A percentile compares a stretch with the other conserved stretches of the same genome.
Conservation (phyloP, 768 basidiomycete genomes). For the Mycena floridula region DNA sequence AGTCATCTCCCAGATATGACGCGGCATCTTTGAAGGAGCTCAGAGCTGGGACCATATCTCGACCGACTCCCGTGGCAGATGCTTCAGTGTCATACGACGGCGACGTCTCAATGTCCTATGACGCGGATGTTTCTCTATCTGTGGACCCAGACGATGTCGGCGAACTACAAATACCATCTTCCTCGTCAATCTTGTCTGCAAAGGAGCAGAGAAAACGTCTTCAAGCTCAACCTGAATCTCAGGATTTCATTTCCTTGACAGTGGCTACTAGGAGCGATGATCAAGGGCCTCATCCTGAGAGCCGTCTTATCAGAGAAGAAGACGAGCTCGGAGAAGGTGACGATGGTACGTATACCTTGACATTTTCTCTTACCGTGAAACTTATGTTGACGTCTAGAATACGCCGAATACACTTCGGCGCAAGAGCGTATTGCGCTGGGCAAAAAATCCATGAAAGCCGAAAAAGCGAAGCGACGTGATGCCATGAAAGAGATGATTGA, state of each 20-base stretch:
- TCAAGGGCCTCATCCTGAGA: conserved; percentile 79
- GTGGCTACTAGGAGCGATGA: conserved; percentile 51
- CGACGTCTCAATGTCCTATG: conserved; percentile 45
- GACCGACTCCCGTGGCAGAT: conserved; percentile 30
- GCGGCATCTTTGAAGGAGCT: conserved; percentile 69
- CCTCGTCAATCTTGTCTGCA: conserved; percentile 64
- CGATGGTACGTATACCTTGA: conserved; percentile 58
- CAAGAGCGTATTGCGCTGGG: conserved; percentile 83
- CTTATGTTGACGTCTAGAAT: conserved; percentile 41
- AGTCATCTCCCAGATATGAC: conserved; percentile 60
- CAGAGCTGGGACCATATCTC: conserved; percentile 68
- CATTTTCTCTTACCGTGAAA: neutral
- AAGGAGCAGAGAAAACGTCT: conserved; percentile 73
- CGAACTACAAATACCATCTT: conserved; percentile 75
- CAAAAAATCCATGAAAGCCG: conserved; percentile 72
- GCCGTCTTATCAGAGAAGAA: conserved; percentile 76
- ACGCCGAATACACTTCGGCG: conserved; percentile 81
- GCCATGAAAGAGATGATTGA: conserved; percentile 77
- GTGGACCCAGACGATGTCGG: no score
- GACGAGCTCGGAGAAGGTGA: conserved; percentile 87
- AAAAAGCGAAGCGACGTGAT: conserved; percentile 59
- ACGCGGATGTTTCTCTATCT: conserved; percentile 34
- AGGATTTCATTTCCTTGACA: conserved; percentile 78
- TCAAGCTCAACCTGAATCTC: conserved; percentile 39
- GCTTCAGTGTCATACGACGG: conserved; percentile 38